Percentiles rank a stretch among this genome's conserved stretches.
phyloP scores from a whole-genome alignment of 2,329 filamentous ascomycete species.

The Neonectria magnoliae region DNA sequence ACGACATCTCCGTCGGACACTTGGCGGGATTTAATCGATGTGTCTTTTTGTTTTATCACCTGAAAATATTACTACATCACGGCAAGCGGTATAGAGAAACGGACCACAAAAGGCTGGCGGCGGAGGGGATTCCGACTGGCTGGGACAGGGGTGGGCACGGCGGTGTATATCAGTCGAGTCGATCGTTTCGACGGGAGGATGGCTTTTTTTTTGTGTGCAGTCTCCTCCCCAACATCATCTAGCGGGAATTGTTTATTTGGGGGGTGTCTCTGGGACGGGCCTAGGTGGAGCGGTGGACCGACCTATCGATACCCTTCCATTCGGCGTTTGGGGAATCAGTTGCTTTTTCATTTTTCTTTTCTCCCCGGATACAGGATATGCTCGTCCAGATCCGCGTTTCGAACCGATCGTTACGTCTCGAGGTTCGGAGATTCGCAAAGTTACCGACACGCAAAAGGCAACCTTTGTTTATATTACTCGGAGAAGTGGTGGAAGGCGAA shows the following conservation, averaged over 20 bases:
- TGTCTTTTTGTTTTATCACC: constrained; percentile 33
- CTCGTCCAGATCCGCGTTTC: constrained; percentile 30
- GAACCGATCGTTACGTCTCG: constrained; percentile 34
- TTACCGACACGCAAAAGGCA: constrained; percentile 9
- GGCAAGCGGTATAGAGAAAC: constrained; percentile 44
- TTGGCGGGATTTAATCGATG: constrained; percentile 27
- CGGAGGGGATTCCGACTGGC: constrained; percentile 31
- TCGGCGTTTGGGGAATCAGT: constrained; percentile 40
- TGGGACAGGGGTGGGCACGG: constrained; percentile 30
- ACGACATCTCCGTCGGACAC: constrained; percentile 16
- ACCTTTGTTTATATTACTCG: constrained; percentile 27
- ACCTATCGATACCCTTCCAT: constrained; percentile 44
- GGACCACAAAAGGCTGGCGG: constrained; percentile 39
- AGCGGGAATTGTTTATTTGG: constrained; percentile 35
- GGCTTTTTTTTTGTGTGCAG: constrained; percentile 15
- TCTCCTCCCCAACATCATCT: constrained; percentile 24
- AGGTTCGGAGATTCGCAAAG: constrained; percentile 16
- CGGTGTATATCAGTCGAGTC: constrained; percentile 45
- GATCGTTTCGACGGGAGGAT: constrained; percentile 41
- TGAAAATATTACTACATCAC: constrained; percentile 40
- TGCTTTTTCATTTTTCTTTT: constrained; percentile 24
- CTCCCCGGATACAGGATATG: constrained; percentile 20
- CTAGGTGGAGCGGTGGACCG: constrained; percentile 35
- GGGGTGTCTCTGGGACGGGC: constrained; percentile 21
- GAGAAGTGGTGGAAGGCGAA: constrained; percentile 3